Conservation (phyloP, 2,329 filamentous ascomycete genomes). For the Trichoderma sp. region DNA sequence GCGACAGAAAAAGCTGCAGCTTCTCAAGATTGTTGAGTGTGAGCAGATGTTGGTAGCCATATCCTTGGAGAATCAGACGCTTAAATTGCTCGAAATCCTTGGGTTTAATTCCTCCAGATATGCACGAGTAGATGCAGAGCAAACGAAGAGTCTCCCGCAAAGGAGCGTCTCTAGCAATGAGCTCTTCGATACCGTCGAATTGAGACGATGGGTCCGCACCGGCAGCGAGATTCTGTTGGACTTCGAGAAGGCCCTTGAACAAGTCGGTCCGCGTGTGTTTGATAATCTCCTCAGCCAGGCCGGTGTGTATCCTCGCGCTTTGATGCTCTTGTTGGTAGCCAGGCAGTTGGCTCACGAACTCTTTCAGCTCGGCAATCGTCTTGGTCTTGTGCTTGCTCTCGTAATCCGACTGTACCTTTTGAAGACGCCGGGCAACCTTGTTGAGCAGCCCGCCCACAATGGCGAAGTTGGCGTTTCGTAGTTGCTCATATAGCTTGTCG, state of each 20-base stretch:
- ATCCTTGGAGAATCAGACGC: slow-evolving; percentile 84
- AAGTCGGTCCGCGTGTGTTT: slow-evolving; percentile 87
- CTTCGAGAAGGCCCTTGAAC: slow-evolving; percentile 85
- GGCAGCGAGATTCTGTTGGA: slow-evolving; percentile 93
- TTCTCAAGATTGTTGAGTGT: slow-evolving; percentile 89
- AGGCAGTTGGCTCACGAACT: slow-evolving; percentile 93
- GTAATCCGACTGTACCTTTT: slow-evolving; percentile 81
- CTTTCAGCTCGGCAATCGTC: slow-evolving; percentile 86
- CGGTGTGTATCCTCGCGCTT: slow-evolving; percentile 88
- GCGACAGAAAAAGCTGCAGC: slow-evolving; percentile 79
- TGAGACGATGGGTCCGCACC: slow-evolving; percentile 87
- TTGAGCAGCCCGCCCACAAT: slow-evolving; percentile 89
- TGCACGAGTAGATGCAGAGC: slow-evolving; percentile 87
- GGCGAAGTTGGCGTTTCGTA: slow-evolving; percentile 92
- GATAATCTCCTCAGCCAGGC: slow-evolving; percentile 92
- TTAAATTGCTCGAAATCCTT: slow-evolving; percentile 91
- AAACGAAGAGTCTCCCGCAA: slow-evolving; percentile 81
- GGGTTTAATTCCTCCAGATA: slow-evolving; percentile 83
- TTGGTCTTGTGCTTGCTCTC: slow-evolving; percentile 88
- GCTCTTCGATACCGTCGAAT: slow-evolving; percentile 87
- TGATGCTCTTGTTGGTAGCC: slow-evolving; percentile 92
- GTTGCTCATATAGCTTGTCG: slow-evolving; percentile 83
- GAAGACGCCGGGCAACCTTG: slow-evolving; percentile 84
- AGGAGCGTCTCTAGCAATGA: slow-evolving; percentile 86
- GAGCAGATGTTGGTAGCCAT: slow-evolving; percentile 91